These are phyloP conservation scores for Yamadazyma phyllophila DNA, from an alignment of 805 yeast species.

Conservation along the genomic window DNA sequence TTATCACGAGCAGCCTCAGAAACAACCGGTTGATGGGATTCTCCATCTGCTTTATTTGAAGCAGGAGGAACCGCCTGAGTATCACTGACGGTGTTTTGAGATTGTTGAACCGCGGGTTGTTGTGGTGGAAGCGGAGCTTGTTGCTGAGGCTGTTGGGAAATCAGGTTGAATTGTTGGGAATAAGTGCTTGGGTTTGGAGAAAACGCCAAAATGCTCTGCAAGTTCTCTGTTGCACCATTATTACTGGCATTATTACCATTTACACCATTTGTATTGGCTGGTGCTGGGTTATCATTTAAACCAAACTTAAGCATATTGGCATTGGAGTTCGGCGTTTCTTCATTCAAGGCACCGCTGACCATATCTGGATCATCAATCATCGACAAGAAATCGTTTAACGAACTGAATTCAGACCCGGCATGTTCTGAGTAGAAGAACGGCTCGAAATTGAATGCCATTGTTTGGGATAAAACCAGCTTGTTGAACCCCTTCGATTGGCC, in stretches of 20 bases:
- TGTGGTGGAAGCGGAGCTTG: slow-evolving; percentile 8
- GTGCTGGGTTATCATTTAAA: slow-evolving; percentile 7
- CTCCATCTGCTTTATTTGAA: neutral
- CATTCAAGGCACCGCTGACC: slow-evolving; percentile 45
- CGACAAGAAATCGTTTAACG: slow-evolving; percentile 81
- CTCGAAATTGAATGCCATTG: slow-evolving; percentile 52
- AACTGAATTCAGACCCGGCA: slow-evolving; percentile 89
- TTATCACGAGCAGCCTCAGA: slow-evolving; percentile 86
- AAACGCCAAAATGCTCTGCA: slow-evolving; percentile 23
- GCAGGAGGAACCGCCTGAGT: too few relatives aligned
- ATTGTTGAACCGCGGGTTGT: slow-evolving; percentile 1
- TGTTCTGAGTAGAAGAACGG: slow-evolving; percentile 87
- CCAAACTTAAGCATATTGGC: slow-evolving; percentile 23
- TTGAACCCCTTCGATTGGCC: slow-evolving; percentile 11
- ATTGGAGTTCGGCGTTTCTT: slow-evolving; percentile 19
- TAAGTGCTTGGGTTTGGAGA: slow-evolving; percentile 21
- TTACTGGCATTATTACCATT: neutral
- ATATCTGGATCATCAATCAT: slow-evolving; percentile 86
- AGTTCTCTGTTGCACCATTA: slow-evolving; percentile 9
- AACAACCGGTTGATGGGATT: slow-evolving; percentile 38
- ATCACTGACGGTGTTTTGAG: too few relatives aligned
- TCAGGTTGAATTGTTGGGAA: slow-evolving; percentile 9
- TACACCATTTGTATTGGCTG: slow-evolving; percentile 11
- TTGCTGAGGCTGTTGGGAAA: slow-evolving; percentile 13
- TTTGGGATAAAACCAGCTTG: slow-evolving; percentile 36